Conservation (phyloP, 2,329 filamentous ascomycete genomes). For the Paecilomyces niveus region DNA sequence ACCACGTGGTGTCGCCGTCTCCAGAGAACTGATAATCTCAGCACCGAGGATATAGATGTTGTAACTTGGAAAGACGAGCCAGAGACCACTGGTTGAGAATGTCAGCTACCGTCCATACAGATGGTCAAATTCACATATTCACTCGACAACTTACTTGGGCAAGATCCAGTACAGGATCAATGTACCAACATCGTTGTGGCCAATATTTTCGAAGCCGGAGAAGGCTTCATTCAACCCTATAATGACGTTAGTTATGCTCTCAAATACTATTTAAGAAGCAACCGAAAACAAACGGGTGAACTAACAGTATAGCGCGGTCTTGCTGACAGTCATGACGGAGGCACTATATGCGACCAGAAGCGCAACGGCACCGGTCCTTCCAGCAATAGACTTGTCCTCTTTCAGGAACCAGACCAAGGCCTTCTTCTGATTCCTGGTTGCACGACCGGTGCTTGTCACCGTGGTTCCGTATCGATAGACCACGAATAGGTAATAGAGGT, state of each 20-base stretch:
- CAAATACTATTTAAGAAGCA: neutral
- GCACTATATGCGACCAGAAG: slow-evolving; percentile 53
- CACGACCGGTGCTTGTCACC: slow-evolving; percentile 17
- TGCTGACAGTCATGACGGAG: slow-evolving; percentile 58
- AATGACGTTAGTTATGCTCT: slow-evolving; percentile 1
- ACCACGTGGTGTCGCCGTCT: slow-evolving; percentile 23
- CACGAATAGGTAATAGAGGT: slow-evolving; percentile 55
- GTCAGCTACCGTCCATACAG: slow-evolving; percentile 9
- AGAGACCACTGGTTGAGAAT: slow-evolving; percentile 45
- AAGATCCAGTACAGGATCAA: slow-evolving; percentile 57
- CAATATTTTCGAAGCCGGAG: slow-evolving; percentile 54
- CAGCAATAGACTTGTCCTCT: slow-evolving; percentile 45
- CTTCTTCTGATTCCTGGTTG: slow-evolving; percentile 20
- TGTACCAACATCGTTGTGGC: slow-evolving; percentile 51
- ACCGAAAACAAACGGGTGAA: slow-evolving; percentile 6
- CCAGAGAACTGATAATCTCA: slow-evolving; percentile 56
- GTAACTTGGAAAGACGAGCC: slow-evolving; percentile 58
- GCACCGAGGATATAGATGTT: slow-evolving; percentile 53
- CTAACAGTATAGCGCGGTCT: slow-evolving; percentile 62
- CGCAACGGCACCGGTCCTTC: slow-evolving; percentile 47
- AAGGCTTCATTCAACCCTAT: slow-evolving; percentile 53
- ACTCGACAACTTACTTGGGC: slow-evolving; percentile 53
- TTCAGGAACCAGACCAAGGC: slow-evolving; percentile 38
- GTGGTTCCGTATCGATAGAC: slow-evolving; percentile 39
- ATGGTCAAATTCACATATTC: neutral